Evolutionary conservation across 305 asterid genomes (phyloP).

Genomic region (Salvia sclarea): DNA sequence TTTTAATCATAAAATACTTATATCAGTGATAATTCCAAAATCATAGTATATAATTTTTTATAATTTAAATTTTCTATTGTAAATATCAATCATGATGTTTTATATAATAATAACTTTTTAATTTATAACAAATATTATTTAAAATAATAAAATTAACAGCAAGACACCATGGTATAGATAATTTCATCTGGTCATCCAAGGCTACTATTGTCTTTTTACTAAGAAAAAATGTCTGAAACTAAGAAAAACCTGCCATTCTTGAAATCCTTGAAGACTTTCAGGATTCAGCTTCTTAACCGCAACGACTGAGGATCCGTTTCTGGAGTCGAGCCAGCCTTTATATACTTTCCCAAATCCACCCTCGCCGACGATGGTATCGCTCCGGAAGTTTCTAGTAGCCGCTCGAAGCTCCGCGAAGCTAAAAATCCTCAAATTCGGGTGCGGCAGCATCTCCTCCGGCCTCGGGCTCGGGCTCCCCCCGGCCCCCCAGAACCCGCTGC

Average conservation of each 20-base stretch:
- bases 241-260: constrained; percentile 60
- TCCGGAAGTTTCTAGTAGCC: constrained; percentile 70
- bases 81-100: too few species aligned
- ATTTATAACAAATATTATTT: too few species aligned
- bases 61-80: too few species aligned
- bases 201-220: too few species aligned
- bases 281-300: constrained; percentile 80
- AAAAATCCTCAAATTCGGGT: constrained; percentile 56
- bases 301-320: constrained; percentile 37
- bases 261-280: constrained; percentile 66
- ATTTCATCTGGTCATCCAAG: too few species aligned
- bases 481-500: constrained; percentile 46
- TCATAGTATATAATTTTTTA: too few species aligned
- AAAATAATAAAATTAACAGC: too few species aligned
- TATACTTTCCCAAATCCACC: constrained; percentile 87
- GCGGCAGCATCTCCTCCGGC: constrained; percentile 52
- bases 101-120: too few species aligned
- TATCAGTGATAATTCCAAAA: too few species aligned
- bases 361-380: constrained; percentile 70
- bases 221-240: too few species aligned
- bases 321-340: constrained; percentile 77
- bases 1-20: too few species aligned
- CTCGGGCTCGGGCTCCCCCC: constrained; percentile 26
- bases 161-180: too few species aligned
- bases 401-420: constrained; percentile 55